Conservation (phyloP, 2,329 filamentous ascomycete species). For the Ophiocordyceps camponoti-leonardi region DNA sequence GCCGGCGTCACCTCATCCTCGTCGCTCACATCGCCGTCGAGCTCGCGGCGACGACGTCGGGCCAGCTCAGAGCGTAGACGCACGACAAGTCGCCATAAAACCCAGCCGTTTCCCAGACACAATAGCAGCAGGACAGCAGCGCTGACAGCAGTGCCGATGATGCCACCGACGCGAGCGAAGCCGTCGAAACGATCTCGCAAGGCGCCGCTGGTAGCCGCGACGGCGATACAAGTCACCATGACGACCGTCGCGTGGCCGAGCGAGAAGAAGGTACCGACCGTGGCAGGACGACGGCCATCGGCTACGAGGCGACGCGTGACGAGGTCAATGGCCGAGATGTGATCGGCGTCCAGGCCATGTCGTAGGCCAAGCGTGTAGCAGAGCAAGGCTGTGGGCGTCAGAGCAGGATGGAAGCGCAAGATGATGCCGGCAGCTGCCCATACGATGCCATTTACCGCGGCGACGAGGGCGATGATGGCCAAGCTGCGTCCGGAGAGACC, state of each 20-base stretch:
- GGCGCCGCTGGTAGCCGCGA: conserved; percentile 77
- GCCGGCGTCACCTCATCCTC: neutral
- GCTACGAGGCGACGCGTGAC: conserved; percentile 85
- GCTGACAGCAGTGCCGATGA: conserved; percentile 77
- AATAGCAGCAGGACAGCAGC: conserved; percentile 70
- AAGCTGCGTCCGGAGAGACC: conserved; percentile 17
- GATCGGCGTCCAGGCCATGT: conserved; percentile 95
- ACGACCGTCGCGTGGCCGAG: conserved; percentile 91
- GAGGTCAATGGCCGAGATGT: conserved; percentile 72
- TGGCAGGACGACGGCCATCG: conserved; percentile 68
- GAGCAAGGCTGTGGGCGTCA: conserved; percentile 67
- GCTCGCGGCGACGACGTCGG: conserved; percentile 7
- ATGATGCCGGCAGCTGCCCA: conserved; percentile 38
- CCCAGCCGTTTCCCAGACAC: conserved; percentile 71
- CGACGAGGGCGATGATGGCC: conserved; percentile 31
- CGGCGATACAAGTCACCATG: conserved; percentile 74
- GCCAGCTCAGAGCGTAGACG: conserved; percentile 46
- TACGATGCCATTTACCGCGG: conserved; percentile 32
- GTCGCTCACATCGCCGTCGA: neutral
- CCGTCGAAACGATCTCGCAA: conserved; percentile 64
- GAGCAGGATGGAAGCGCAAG: conserved; percentile 33
- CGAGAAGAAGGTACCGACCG: conserved; percentile 88
- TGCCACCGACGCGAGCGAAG: conserved; percentile 67
- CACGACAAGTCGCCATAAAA: conserved; percentile 59
- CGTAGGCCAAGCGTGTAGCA: conserved; percentile 80